phyloP scores from a whole-genome alignment of 495 filamentous ascomycete species.

The Penicillium manginii region DNA sequence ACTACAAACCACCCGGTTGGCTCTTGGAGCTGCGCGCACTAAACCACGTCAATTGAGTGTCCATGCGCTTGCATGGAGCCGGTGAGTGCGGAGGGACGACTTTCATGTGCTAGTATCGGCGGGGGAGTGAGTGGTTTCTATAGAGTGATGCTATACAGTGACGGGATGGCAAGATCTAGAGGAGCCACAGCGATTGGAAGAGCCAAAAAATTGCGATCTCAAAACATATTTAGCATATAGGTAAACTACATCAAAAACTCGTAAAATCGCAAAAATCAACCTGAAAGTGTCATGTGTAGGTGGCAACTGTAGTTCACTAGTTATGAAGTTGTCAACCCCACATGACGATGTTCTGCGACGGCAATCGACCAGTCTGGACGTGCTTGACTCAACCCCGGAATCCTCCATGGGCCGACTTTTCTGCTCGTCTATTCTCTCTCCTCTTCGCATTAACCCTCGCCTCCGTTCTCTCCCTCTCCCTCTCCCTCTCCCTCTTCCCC shows the following conservation, averaged over 20 bases:
- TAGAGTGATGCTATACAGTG: too few species aligned
- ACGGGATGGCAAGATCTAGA: too few species aligned
- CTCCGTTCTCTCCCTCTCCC: constrained; percentile 11
- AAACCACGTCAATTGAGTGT: background rate
- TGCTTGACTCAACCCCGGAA: background rate
- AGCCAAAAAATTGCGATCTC: too few species aligned
- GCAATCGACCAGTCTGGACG: background rate
- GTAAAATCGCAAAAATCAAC: too few species aligned
- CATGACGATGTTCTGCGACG: background rate
- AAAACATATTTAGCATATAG: too few species aligned
- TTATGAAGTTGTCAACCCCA: background rate
- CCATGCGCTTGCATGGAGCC: constrained; percentile 3
- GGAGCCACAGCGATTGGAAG: too few species aligned
- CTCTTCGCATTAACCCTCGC: constrained; percentile 2
- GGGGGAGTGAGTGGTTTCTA: background rate
- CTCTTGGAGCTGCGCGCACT: background rate
- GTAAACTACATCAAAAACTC: too few species aligned
- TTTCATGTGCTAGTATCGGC: background rate
- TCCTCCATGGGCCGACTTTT: constrained; percentile 6
- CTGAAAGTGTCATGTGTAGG: too few species aligned
- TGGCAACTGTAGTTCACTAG: too few species aligned
- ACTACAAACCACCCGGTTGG: constrained; percentile 1
- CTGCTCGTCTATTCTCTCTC: constrained; percentile 11
- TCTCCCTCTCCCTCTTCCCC: constrained; percentile 18
- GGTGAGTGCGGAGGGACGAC: constrained; percentile 3